Conservation (phyloP, 2,329 filamentous ascomycete genomes). For the Aaosphaeria arxii region DNA sequence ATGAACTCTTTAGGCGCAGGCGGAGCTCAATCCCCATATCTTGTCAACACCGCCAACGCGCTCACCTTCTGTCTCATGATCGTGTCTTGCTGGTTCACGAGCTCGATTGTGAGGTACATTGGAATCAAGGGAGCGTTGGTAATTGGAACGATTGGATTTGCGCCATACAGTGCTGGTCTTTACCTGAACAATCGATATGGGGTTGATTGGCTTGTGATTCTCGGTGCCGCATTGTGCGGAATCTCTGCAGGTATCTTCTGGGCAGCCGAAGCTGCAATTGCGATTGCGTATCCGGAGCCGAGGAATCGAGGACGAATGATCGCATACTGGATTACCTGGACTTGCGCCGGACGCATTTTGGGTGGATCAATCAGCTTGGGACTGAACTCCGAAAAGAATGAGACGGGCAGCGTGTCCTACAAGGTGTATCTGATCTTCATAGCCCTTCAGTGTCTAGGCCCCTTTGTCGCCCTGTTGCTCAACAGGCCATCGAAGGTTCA, state of each 20-base stretch:
- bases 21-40: slow-evolving; percentile 60
- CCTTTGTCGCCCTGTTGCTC: slow-evolving; percentile 62
- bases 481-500: slow-evolving; percentile 62
- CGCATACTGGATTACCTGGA: slow-evolving; percentile 65
- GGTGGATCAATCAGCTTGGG: slow-evolving; percentile 71
- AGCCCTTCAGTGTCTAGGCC: slow-evolving; percentile 63
- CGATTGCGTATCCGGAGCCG: slow-evolving; percentile 69
- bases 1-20: slow-evolving; percentile 72
- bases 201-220: slow-evolving; percentile 64
- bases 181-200: slow-evolving; percentile 69
- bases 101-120: slow-evolving; percentile 61
- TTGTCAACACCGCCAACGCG: slow-evolving; percentile 69
- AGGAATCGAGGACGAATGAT: slow-evolving; percentile 45
- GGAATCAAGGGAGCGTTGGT: slow-evolving; percentile 65
- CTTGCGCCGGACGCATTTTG: slow-evolving; percentile 64
- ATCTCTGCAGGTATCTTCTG: slow-evolving; percentile 71
- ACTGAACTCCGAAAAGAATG: slow-evolving; percentile 56
- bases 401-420: slow-evolving; percentile 66
- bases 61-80: slow-evolving; percentile 73
- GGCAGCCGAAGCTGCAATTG: slow-evolving; percentile 72
- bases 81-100: slow-evolving; percentile 64
- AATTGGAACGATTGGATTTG: slow-evolving; percentile 69
- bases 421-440: slow-evolving; percentile 69
- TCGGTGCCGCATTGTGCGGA: slow-evolving; percentile 69
- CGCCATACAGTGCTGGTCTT: slow-evolving; percentile 67